phyloP scores from a whole-genome alignment of 495 filamentous ascomycete species.

The Filosporella fistucella region DNA sequence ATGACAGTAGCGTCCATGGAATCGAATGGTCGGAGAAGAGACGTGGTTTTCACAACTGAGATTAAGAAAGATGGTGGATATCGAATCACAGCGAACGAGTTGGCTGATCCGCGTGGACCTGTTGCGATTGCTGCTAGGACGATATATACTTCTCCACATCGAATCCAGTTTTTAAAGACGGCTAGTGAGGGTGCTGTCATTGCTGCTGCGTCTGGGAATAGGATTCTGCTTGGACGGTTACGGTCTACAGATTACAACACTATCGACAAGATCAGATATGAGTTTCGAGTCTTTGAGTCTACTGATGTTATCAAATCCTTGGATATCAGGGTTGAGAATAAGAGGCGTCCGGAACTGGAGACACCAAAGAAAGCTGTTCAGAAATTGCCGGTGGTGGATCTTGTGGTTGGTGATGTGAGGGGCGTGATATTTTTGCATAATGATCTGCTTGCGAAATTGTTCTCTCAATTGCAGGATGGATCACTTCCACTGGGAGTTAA shows the following conservation, averaged over 20 bases:
- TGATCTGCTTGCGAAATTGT: slow-evolving; percentile 59
- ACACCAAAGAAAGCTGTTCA: slow-evolving; percentile 24
- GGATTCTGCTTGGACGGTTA: slow-evolving; percentile 33
- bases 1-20: slow-evolving; percentile 39
- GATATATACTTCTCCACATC: slow-evolving; percentile 21
- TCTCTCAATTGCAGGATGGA: slow-evolving; percentile 12
- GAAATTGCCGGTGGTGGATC: slow-evolving; percentile 45
- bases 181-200: slow-evolving; percentile 26
- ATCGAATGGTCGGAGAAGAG: slow-evolving; percentile 28
- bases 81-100: slow-evolving; percentile 38
- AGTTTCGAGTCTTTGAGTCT: slow-evolving; percentile 44
- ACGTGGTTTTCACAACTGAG: slow-evolving; percentile 41
- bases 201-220: slow-evolving; percentile 32
- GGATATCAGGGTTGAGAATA: slow-evolving; percentile 40
- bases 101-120: slow-evolving; percentile 19
- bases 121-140: slow-evolving; percentile 21
- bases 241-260: slow-evolving; percentile 20
- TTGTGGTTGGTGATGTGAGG: slow-evolving; percentile 68
- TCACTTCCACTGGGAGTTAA: slow-evolving; percentile 15
- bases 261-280: slow-evolving; percentile 37
- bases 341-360: slow-evolving; percentile 21
- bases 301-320: slow-evolving; percentile 53
- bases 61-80: slow-evolving; percentile 26
- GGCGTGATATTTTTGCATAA: slow-evolving; percentile 77
- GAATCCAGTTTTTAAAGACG: slow-evolving; percentile 23